These are phyloP conservation scores for Prunus mongolica DNA, from an alignment of 306 rosid species.

Conservation along the genomic window DNA sequence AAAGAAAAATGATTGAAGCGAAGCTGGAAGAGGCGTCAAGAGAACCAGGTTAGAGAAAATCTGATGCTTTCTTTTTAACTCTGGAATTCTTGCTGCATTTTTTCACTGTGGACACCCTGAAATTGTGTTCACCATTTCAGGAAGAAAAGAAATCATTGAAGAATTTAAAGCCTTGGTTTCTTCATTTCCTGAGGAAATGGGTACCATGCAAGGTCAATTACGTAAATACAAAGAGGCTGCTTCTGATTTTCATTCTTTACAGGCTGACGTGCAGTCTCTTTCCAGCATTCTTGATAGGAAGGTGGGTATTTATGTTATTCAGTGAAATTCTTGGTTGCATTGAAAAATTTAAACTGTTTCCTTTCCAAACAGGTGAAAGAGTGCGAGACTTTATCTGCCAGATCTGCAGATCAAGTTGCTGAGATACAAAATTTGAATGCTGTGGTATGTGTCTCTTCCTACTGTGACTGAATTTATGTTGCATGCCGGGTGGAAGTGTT, in stretches of 20 bases:
- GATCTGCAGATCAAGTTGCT: constrained; percentile 55
- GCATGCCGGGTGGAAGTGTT: not conserved
- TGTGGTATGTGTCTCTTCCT: constrained; percentile 46
- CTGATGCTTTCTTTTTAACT: not conserved
- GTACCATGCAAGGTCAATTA: constrained; percentile 75
- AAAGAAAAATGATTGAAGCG: constrained; percentile 51
- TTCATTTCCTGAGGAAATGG: constrained; percentile 94
- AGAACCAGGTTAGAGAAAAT: constrained; percentile 60
- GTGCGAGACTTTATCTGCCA: constrained; percentile 48
- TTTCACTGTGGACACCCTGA: not conserved
- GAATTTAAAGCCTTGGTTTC: constrained; percentile 83
- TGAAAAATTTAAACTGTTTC: constrained; percentile 16
- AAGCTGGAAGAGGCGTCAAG: constrained; percentile 71
- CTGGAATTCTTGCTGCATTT: constrained; percentile 4
- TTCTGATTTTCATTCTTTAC: constrained; percentile 77
- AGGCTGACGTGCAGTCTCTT: constrained; percentile 79
- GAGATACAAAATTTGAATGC: constrained; percentile 64
- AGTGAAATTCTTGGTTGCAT: constrained; percentile 16
- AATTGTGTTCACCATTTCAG: constrained; percentile 44
- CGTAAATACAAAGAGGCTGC: constrained; percentile 83
- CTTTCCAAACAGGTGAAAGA: constrained; percentile 57
- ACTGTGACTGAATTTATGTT: not conserved
- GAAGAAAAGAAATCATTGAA: constrained; percentile 79
- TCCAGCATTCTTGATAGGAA: constrained; percentile 71
- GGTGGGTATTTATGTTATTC: constrained; percentile 44